A percentile compares a stretch with the other conserved stretches of the same genome.
Evolutionary conservation across 345 rosid species (phyloP).

Genomic region (Capsella bursapastoris): DNA sequence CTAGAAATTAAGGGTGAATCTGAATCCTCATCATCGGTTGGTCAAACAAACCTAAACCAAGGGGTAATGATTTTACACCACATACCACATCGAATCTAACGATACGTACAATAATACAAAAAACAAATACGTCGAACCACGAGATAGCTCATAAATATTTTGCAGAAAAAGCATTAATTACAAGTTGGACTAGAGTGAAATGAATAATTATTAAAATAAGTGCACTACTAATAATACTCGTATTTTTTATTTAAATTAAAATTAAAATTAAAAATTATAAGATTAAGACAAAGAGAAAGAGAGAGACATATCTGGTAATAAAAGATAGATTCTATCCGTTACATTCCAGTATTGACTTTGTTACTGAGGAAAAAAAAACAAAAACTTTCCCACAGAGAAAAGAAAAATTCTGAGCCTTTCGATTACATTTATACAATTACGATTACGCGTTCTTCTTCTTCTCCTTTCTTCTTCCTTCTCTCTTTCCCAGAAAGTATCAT

Average conservation of each 20-base stretch:
- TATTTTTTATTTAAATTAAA: neutral
- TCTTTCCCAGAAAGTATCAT: constrained; percentile 42
- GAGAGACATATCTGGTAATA: neutral
- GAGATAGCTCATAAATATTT: constrained; percentile 31
- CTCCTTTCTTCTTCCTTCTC: neutral
- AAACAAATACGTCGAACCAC: constrained; percentile 15
- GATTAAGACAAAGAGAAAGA: too few species aligned
- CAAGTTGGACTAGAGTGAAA: constrained; percentile 6
- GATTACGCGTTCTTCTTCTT: constrained; percentile 38
- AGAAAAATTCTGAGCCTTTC: constrained; percentile 38
- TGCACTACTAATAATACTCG: too few species aligned
- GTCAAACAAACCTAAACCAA: constrained; percentile 36
- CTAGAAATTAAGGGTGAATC: constrained; percentile 7
- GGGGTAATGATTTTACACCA: constrained; percentile 17
- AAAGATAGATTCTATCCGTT: constrained; percentile 34
- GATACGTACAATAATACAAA: neutral
- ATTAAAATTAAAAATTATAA: neutral
- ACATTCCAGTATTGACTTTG: constrained; percentile 35
- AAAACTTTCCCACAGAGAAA: constrained; percentile 10
- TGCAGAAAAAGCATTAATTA: constrained; percentile 34
- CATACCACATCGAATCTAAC: neutral
- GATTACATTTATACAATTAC: constrained; percentile 4
- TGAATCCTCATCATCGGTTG: neutral
- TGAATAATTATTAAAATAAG: neutral
- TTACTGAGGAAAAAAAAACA: neutral